Conservation (phyloP, 1,139 yeast genomes). For the Magnusiomyces paraingens region DNA sequence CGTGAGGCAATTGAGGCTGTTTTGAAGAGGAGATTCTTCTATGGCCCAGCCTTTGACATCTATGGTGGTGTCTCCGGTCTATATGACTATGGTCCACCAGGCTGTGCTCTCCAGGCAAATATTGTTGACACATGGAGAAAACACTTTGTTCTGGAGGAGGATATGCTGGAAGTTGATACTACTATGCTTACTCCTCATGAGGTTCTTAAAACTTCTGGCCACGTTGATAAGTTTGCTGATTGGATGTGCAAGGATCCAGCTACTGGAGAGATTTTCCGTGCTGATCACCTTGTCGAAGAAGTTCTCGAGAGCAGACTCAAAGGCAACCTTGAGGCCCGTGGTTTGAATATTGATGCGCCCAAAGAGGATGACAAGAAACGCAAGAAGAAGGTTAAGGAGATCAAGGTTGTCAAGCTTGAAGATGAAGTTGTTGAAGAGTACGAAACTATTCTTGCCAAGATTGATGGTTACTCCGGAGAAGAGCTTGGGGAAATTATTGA, state of each 20-base stretch:
- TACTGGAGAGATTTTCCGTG: conserved; percentile 97
- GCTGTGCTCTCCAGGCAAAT: conserved; percentile 96
- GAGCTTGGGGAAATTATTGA: conserved; percentile 83
- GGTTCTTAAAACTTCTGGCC: conserved; percentile 97
- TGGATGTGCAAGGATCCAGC: conserved; percentile 98
- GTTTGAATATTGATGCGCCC: conserved; percentile 49
- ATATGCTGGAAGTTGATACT: conserved; percentile 97
- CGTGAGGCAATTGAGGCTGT: conserved; percentile 88
- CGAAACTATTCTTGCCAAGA: conserved; percentile 75
- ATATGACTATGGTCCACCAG: conserved; percentile 99
- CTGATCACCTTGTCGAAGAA: conserved; percentile 97
- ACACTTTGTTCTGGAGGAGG: conserved; percentile 95
- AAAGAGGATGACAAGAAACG: conserved; percentile 63
- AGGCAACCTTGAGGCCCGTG: conserved; percentile 96
- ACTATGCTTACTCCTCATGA: conserved; percentile 97
- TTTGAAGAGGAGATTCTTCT: conserved; percentile 91
- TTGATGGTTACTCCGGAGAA: conserved; percentile 91
- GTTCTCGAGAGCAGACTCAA: conserved; percentile 91
- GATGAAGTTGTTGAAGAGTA: conserved; percentile 74
- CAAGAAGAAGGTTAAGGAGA: conserved; percentile 95
- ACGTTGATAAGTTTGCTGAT: conserved; percentile 97
- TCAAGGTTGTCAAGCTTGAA: conserved; percentile 78
- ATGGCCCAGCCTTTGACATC: conserved; percentile 93
- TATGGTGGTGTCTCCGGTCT: conserved; percentile 98
- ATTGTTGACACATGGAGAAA: conserved; percentile 94